Evolutionary conservation across 768 basidiomycete genomes (phyloP).

Genomic region (Serendipita sp.): DNA sequence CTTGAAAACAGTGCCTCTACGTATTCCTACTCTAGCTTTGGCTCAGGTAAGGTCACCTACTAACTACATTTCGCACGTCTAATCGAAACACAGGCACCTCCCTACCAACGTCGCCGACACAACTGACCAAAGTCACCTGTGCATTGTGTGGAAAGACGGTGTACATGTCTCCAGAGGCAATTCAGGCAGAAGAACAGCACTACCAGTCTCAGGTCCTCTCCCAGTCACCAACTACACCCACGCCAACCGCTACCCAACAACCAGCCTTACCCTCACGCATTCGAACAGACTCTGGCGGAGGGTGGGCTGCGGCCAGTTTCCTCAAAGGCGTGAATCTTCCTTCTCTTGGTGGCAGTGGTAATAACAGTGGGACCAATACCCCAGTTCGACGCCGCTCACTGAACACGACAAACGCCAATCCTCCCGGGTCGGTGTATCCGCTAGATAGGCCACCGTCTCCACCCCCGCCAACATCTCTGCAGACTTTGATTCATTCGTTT

Average conservation of each 20-base stretch:
- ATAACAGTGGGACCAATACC: not conserved
- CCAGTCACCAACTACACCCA: not conserved
- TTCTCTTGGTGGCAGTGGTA: not conserved
- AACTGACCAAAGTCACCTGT: slow-evolving; percentile 43
- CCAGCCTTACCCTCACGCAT: not conserved
- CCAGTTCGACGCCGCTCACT: not conserved
- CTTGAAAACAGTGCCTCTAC: slow-evolving; percentile 32
- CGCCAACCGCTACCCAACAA: not conserved
- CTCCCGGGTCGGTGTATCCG: slow-evolving; percentile 12
- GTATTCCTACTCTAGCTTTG: slow-evolving; percentile 20
- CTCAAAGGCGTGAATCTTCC: not conserved
- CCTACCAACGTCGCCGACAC: slow-evolving; percentile 21
- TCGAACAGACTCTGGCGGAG: not conserved
- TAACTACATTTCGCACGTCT: not conserved
- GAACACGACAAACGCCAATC: slow-evolving; percentile 3
- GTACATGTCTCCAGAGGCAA: slow-evolving; percentile 22
- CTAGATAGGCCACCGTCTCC: slow-evolving; percentile 17
- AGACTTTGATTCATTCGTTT: slow-evolving; percentile 27
- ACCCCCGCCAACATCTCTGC: slow-evolving; percentile 47
- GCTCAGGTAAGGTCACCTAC: not conserved
- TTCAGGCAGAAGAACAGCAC: not conserved
- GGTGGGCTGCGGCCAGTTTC: not conserved
- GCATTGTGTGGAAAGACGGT: slow-evolving; percentile 54
- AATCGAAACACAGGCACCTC: slow-evolving; percentile 21
- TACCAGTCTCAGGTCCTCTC: not conserved